These are phyloP conservation scores for Aspergillus spinulosporus DNA, from an alignment of 2,329 filamentous ascomycete genomes.

Conservation along the genomic window DNA sequence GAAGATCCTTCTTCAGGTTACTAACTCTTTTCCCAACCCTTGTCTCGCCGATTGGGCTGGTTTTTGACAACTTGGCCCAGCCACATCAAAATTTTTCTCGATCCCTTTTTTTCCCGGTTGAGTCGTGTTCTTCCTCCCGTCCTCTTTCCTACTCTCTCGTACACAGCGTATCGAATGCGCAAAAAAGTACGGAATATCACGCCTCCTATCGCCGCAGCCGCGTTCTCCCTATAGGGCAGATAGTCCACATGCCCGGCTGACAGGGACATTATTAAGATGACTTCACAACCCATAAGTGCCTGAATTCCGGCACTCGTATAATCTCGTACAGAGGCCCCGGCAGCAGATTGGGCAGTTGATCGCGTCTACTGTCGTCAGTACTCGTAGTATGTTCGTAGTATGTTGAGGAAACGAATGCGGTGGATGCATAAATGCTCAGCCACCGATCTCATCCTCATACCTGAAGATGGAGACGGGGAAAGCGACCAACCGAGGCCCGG, in stretches of 20 bases:
- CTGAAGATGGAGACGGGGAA: background rate
- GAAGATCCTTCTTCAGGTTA: background rate
- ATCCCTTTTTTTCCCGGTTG: too few species aligned
- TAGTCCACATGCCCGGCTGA: background rate
- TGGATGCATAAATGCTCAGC: slow-evolving; percentile 2
- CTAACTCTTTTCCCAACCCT: background rate
- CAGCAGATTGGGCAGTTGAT: slow-evolving; percentile 4
- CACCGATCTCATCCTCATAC: slow-evolving; percentile 4
- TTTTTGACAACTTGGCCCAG: background rate
- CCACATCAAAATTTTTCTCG: slow-evolving; percentile 1
- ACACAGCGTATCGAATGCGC: too few species aligned
- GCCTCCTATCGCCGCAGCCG: background rate
- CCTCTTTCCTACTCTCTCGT: too few species aligned
- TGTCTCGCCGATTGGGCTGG: background rate
- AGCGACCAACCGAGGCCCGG: background rate
- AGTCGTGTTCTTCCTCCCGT: too few species aligned
- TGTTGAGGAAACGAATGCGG: background rate
- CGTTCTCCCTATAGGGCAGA: background rate
- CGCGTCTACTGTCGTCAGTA: background rate
- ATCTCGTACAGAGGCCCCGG: background rate
- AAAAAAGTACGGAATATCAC: background rate
- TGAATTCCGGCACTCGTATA: background rate
- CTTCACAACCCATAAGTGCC: background rate
- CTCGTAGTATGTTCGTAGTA: background rate
- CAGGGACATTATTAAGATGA: background rate